These are phyloP conservation scores for Jacaranda copaia DNA, from an alignment of 257 asterid species.

Conservation along the genomic window DNA sequence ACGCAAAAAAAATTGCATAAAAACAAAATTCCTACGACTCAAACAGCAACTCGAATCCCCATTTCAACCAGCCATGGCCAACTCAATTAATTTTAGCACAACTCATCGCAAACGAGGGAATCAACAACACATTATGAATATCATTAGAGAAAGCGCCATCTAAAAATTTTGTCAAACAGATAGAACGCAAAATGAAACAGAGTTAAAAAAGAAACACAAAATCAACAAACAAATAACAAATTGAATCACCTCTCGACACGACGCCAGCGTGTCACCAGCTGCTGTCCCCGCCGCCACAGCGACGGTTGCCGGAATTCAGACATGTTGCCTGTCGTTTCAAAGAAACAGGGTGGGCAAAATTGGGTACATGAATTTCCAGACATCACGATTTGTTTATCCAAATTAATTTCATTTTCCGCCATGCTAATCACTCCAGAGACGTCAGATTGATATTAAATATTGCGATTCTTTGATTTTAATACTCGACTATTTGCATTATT, in stretches of 20 bases:
- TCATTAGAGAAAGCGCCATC: neutral
- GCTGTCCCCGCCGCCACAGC: slow-evolving; percentile 18
- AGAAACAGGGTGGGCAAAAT: neutral
- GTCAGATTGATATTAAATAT: neutral
- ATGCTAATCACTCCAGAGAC: neutral
- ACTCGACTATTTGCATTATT: too few relatives aligned
- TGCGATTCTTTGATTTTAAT: neutral
- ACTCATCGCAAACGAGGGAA: neutral
- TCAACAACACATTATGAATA: neutral
- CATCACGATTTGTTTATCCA: neutral
- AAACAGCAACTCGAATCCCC: neutral
- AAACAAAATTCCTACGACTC: neutral
- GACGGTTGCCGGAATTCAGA: slow-evolving; percentile 18
- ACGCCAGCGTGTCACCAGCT: neutral
- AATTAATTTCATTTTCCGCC: neutral
- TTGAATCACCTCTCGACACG: slow-evolving; percentile 18
- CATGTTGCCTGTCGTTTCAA: slow-evolving; percentile 19
- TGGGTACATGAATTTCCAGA: neutral
- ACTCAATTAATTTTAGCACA: neutral
- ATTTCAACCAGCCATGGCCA: neutral
- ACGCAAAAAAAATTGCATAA: neutral
- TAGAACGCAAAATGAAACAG: slow-evolving; percentile 11
- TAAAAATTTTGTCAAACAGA: slow-evolving; percentile 26
- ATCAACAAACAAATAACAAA: neutral
- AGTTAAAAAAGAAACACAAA: too few relatives aligned